Base-by-base conservation (phyloP, 2,329 filamentous ascomycete genomes). In the Podosphaera fusca region DNA sequence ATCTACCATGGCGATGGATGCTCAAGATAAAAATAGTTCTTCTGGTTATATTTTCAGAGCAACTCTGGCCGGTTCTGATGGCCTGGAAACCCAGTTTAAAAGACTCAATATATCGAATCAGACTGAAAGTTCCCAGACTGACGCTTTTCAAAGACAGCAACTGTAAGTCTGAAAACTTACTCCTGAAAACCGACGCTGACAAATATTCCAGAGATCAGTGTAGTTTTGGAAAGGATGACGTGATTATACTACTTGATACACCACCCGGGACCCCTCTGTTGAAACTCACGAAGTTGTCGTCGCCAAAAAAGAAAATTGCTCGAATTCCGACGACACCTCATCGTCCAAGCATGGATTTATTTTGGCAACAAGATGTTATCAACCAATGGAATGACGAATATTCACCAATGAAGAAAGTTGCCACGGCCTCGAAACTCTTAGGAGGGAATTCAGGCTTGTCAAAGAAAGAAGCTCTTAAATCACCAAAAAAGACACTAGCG, bases 321-420 rank as follows among this genome's bases (percentile, higher is more conserved):
- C 68, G 69, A 0, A 77, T 81, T 46, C 78, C 78, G 1, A 69
- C 70, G 40, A 76, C 77, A 0, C 75, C 77, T 2, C 73, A 80
- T 58, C 69, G 71, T 33, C 73, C 74, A 30, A 75, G 69, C 56
- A 73, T 73, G 45, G 79, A 82, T 59, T 70, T 70, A 5, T 82
- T 82, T 63, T 83, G 80, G 80, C 72, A 71, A 56, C 75, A 76
- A 59, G 75, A 76, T 10, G 67, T 76, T 14, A 72, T 80, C 31
- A 77, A 82, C 61, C 75, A 78, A 49, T 83, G 79, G 79, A 80
- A 82, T 59, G 79, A 82, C 50, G 71, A 78, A 56, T 75, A 81
- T 64, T 79, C 76, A 0, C 76, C 78, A 0, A 69, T 66, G 12
- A 76, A 75, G 59, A 62, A 67, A 4, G 56, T 68, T 1, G 63